These are phyloP conservation scores for Fusarium sp. DNA, from an alignment of 2,329 filamentous ascomycete genomes.

Conservation along the genomic window DNA sequence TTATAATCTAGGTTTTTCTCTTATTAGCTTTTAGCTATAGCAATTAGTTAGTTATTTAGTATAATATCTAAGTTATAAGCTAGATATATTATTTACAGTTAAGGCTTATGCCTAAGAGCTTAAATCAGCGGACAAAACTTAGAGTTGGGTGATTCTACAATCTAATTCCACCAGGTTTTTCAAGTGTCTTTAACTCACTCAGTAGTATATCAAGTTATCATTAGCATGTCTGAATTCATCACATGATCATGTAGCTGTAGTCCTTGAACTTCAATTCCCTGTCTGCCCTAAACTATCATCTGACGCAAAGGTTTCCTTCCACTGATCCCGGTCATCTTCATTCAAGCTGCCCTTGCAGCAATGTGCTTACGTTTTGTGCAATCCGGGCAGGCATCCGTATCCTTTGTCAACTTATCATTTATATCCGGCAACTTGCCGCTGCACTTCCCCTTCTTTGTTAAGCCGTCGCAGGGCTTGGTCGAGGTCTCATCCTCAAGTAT, in stretches of 20 bases:
- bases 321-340: neutral
- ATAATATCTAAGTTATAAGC: too few relatives aligned
- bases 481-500: too few relatives aligned
- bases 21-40: too few relatives aligned
- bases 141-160: too few relatives aligned
- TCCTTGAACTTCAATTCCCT: rapidly evolving
- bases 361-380: neutral
- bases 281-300: neutral
- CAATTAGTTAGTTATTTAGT: too few relatives aligned
- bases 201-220: rapidly evolving
- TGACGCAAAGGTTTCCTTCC: rapidly evolving
- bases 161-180: too few relatives aligned
- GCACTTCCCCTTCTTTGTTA: neutral
- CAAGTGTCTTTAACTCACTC: neutral
- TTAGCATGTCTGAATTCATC: rapidly evolving
- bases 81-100: too few relatives aligned
- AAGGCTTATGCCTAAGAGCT: too few relatives aligned
- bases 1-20: too few relatives aligned
- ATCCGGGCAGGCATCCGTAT: neutral
- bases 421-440: neutral
- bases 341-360: neutral
- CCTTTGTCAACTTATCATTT: rapidly evolving
- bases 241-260: neutral
- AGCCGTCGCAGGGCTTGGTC: neutral
- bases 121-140: too few relatives aligned